phyloP scores from a whole-genome alignment of 2,329 filamentous ascomycete genomes.

The Ceratocystis papillata region DNA sequence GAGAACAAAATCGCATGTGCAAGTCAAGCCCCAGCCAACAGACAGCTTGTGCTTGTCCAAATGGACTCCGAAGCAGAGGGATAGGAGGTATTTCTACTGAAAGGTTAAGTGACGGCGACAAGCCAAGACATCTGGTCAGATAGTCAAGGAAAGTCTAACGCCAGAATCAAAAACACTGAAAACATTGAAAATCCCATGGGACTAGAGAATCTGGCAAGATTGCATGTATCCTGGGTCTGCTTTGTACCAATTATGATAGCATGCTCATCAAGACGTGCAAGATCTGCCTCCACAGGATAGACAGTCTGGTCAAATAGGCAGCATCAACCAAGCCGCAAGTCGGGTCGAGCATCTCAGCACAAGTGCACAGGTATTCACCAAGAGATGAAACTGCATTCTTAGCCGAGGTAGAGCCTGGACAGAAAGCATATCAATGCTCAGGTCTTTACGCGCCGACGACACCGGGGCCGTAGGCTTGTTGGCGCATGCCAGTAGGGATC shows the following conservation, averaged over 20 bases:
- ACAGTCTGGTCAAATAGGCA: slow-evolving; percentile 20
- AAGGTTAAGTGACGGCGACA: slow-evolving; percentile 9
- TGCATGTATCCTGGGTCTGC: background rate
- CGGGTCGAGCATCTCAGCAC: slow-evolving; percentile 4
- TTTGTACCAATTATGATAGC: slow-evolving; percentile 6
- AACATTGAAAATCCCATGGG: slow-evolving; percentile 14
- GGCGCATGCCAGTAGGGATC: slow-evolving; percentile 37
- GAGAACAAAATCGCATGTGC: slow-evolving; percentile 3
- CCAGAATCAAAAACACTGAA: slow-evolving; percentile 20
- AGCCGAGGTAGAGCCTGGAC: background rate
- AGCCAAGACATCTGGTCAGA: slow-evolving; percentile 14
- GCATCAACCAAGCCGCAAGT: slow-evolving; percentile 22
- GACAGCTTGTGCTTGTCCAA: background rate
- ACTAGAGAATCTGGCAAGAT: background rate
- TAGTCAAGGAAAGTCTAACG: background rate
- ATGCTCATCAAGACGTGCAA: background rate
- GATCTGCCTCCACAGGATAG: background rate
- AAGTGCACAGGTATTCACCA: slow-evolving; percentile 17
- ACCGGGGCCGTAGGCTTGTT: slow-evolving; percentile 47
- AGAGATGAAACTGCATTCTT: slow-evolving; percentile 24
- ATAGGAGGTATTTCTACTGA: slow-evolving; percentile 14
- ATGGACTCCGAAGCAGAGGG: background rate
- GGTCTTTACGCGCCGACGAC: slow-evolving; percentile 45
- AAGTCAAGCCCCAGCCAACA: background rate
- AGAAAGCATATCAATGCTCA: slow-evolving; percentile 1